Evolutionary conservation across 352 stramenopile species (phyloP).

Genomic region (Phytophthora ohioensis): DNA sequence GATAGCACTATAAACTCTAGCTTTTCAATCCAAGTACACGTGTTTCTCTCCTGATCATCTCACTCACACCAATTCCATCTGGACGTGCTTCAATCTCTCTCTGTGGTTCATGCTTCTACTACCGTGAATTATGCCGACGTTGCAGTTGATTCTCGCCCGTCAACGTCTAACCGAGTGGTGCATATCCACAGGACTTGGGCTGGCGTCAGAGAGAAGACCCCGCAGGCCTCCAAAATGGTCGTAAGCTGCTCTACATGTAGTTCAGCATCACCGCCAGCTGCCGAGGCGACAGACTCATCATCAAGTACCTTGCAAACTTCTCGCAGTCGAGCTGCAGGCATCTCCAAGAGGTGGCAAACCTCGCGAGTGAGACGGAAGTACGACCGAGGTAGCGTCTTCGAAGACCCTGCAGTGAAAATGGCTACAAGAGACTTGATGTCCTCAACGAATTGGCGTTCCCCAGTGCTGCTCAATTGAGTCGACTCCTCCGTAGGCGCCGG

Average conservation of each 20-base stretch:
- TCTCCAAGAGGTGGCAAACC: slow-evolving; percentile 52
- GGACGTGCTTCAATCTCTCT: slow-evolving; percentile 13
- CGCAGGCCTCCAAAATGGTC: slow-evolving; percentile 76
- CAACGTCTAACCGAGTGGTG: slow-evolving; percentile 33
- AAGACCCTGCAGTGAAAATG: slow-evolving; percentile 47
- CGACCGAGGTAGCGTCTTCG: slow-evolving; percentile 38
- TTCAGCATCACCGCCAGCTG: slow-evolving; percentile 4
- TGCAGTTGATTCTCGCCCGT: slow-evolving; percentile 7
- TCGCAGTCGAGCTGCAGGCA: slow-evolving; percentile 44
- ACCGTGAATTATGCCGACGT: slow-evolving; percentile 1
- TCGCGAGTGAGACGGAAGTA: slow-evolving; percentile 63
- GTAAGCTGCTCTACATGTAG: slow-evolving; percentile 62
- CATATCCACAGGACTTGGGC: slow-evolving; percentile 55
- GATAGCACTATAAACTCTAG: background rate
- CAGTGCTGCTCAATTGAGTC: slow-evolving; percentile 30
- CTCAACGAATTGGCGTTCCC: slow-evolving; percentile 46
- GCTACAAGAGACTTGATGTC: slow-evolving; percentile 49
- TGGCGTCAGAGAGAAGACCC: slow-evolving; percentile 56
- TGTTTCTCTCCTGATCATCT: slow-evolving; percentile 19
- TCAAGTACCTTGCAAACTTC: slow-evolving; percentile 61
- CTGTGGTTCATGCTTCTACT: slow-evolving; percentile 20
- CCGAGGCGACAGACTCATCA: slow-evolving; percentile 25
- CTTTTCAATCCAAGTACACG: slow-evolving; percentile 9
- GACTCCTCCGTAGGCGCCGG: slow-evolving; percentile 9
- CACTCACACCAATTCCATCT: slow-evolving; percentile 10